Base-by-base conservation (phyloP, 2,329 filamentous ascomycete genomes). In the Scortechinia acanthostroma region DNA sequence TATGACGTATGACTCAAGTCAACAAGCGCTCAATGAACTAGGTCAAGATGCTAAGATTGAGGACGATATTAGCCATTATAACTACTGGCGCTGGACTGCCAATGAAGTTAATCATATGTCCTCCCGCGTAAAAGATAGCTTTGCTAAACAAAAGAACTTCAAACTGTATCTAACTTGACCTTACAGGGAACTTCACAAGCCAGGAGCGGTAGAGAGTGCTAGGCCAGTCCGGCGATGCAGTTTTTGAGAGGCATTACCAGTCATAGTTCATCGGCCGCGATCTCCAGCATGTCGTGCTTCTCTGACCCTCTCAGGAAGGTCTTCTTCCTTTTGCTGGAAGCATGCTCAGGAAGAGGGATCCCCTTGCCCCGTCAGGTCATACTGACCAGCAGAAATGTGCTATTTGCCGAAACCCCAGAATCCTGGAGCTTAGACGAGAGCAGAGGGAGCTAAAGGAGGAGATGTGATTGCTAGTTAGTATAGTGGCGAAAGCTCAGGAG, bases 181-280 rank as follows among this genome's bases (percentile, higher is more conserved):
- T 22, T 37, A 42, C 21, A 56, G 51, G 46, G 37, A 53, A 55
- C 47, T 58, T 57, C 40, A 59, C 51, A 13, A 55, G 50, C 43
- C 44, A 59, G 49, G 53, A 59, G 46, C 50, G 47, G 49, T 42
- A 58, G 30, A 53, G 54, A 43, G 54, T 58, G 21, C 53, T 59
- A 20, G 35, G 51, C 6, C 43, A 59, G 48, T 58, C 51, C 2
- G 48, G 53, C 17, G 42, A 55, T 42, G 44, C 45, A 1, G 49
- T 56, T 37, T 56, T 58, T 47, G 44, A 59, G 52, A 58, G 47
- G 35, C 42, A 58, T 42, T 57, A 59, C 33, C 44, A 59, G 46
- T 54, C 46, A 43, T 25, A 58, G 30, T 59, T 56, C 43, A 55
- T 58, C 45, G 13, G 22, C 15, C 46, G 51, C 16, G 50, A 58